phyloP scores from a whole-genome alignment of 129 eudicot species.

The Flaveria linearis region DNA sequence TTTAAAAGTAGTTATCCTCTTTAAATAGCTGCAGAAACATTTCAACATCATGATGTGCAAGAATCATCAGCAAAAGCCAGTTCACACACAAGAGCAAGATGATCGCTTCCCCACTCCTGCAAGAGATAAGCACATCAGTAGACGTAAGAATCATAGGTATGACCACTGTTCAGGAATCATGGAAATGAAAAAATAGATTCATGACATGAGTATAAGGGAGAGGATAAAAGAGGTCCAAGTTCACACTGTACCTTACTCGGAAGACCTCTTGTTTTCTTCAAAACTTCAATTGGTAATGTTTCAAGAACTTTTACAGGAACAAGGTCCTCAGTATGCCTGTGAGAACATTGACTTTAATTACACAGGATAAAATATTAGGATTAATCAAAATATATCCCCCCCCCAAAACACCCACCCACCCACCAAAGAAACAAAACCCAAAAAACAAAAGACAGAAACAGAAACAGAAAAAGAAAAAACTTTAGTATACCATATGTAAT shows the following conservation, averaged over 20 bases:
- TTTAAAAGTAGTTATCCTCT: too few relatives aligned
- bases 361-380: background rate
- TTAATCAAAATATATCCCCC: background rate
- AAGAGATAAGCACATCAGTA: background rate
- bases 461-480: too few relatives aligned
- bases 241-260: slow-evolving; percentile 63
- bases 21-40: background rate
- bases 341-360: too few relatives aligned
- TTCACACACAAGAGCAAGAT: slow-evolving; percentile 89
- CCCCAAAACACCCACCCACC: too few relatives aligned
- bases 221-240: background rate
- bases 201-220: background rate
- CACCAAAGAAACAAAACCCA: background rate
- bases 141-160: background rate
- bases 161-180: background rate
- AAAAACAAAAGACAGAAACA: too few relatives aligned
- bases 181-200: background rate
- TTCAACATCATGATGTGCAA: slow-evolving; percentile 10
- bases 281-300: slow-evolving; percentile 51
- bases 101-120: slow-evolving; percentile 95
- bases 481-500: slow-evolving; percentile 73
- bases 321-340: too few relatives aligned
- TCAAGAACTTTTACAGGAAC: slow-evolving; percentile 86
- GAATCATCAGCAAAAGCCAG: slow-evolving; percentile 62
- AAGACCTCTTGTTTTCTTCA: slow-evolving; percentile 70